Base-by-base conservation (phyloP, 139 green algal genomes). In the Volvox reticuliferus region DNA sequence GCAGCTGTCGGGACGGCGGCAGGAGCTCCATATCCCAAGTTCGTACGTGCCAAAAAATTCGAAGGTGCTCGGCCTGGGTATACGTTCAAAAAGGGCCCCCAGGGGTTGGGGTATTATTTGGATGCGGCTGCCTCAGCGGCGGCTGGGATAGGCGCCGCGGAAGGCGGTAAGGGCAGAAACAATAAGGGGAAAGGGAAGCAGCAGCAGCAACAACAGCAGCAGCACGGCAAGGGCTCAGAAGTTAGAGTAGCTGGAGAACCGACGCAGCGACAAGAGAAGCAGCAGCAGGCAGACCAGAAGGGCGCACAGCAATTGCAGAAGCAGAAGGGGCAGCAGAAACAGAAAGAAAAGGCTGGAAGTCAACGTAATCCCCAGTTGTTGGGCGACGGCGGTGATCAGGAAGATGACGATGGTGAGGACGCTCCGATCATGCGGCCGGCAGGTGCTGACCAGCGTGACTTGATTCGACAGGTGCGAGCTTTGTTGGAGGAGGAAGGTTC, bases 21-120 rank as follows among this genome's bases (percentile, higher is more conserved):
- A 55, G 5, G 5, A 55, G 44, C 44, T 9, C 9, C 5, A 9
- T 14, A 55, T 55, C 28, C n/a, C 9, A 37, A 73, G 1, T 96
- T 95, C 36, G 44, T 95, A 1, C 37, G 82, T 12, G 79, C 86
- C 24, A 94, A 93, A 86, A 88, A 33, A 6, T 98, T 97, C 80
- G 62, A 69, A 17, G 96, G 96, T 5, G 62, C 89, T 1, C 86
- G 87, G 67, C 33, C 63, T 0, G 96, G 95, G 2, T 97, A 95
- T n/a, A 92, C 91, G 1, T 98, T 97, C 88, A 93, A 95, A 28
- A 93, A 91, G 61, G 96, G 95, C 12, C 78, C 86, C 0, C 76
- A 95, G 77, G 96, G 96, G 0, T 2, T 97, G 44, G 96, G 96
- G 2, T 98, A 98, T 83, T 98, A 98, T 87, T 19, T 77, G 0